Percentiles rank a stretch among this genome's conserved stretches.
phyloP scores from a whole-genome alignment of 176 grass and related monocot species.

The Poa pratensis region DNA sequence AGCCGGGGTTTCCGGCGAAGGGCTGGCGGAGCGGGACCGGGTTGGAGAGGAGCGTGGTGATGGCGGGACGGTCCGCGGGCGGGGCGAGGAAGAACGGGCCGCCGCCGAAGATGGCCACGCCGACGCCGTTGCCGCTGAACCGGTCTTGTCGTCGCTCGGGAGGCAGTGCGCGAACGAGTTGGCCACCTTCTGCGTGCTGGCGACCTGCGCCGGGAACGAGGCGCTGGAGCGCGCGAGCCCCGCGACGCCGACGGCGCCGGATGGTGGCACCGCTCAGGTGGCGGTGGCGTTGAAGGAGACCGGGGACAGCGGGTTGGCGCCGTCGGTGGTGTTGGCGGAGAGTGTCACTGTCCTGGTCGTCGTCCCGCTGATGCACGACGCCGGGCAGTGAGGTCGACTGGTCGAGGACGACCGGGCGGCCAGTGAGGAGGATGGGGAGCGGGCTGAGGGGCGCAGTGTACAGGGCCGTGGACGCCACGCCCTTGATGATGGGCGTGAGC shows the following conservation, averaged over 20 bases:
- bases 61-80: not conserved
- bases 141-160: constrained; percentile 37
- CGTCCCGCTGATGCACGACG: not conserved
- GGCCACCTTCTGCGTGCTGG: constrained; percentile 46
- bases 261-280: constrained; percentile 50
- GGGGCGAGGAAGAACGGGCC: constrained; percentile 43
- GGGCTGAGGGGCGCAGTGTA: constrained; percentile 36
- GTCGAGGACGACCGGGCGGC: constrained; percentile 47
- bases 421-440: not conserved
- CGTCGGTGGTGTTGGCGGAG: constrained; percentile 62
- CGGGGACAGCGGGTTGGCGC: constrained; percentile 46
- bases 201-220: constrained; percentile 54
- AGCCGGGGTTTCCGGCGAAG: constrained; percentile 13
- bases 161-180: constrained; percentile 72
- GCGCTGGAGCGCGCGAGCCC: constrained; percentile 51
- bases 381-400: constrained; percentile 50
- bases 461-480: constrained; percentile 23
- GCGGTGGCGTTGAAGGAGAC: constrained; percentile 45
- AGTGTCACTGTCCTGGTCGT: constrained; percentile 35
- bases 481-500: constrained; percentile 48
- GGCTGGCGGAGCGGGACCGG: constrained; percentile 30
- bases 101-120: constrained; percentile 70
- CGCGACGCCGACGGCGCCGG: constrained; percentile 51
- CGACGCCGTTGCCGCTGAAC: constrained; percentile 4
- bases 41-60: constrained; percentile 28